Percentiles rank a stretch among this genome's conserved stretches.
These are phyloP conservation scores for Fusarium burgessii DNA, from an alignment of 2,329 filamentous ascomycete species.

Conservation along the genomic window DNA sequence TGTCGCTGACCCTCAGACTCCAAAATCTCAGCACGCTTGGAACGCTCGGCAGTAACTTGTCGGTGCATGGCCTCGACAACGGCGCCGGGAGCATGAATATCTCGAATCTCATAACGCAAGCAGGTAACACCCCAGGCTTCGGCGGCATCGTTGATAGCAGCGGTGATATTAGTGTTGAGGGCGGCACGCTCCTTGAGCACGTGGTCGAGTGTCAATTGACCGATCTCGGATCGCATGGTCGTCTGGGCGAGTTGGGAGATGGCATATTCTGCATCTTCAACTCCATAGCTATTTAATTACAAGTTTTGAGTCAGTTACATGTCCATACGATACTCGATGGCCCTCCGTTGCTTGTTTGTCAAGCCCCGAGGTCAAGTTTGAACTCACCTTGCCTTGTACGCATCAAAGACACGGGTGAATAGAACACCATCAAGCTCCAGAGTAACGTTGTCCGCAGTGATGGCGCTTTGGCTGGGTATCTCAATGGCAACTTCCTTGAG, in stretches of 20 bases:
- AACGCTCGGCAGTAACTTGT: constrained; percentile 96
- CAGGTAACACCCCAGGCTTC: constrained; percentile 97
- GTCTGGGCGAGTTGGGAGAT: constrained; percentile 98
- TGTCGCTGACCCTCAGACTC: constrained; percentile 97
- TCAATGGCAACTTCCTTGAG: constrained; percentile 96
- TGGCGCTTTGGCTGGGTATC: constrained; percentile 97
- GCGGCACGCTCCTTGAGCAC: constrained; percentile 97
- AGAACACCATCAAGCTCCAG: constrained; percentile 95
- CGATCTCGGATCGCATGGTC: constrained; percentile 98
- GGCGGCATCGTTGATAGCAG: constrained; percentile 97
- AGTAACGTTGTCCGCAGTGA: constrained; percentile 98
- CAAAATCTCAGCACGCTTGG: constrained; percentile 96
- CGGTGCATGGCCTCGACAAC: constrained; percentile 99
- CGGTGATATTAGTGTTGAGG: constrained; percentile 98
- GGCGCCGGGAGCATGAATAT: constrained; percentile 94
- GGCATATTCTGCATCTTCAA: constrained; percentile 98
- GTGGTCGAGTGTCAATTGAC: constrained; percentile 94
- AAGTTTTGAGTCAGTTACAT: constrained; percentile 14
- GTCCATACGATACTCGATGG: not conserved
- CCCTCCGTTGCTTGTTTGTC: not conserved
- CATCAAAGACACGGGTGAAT: constrained; percentile 96
- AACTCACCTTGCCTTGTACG: constrained; percentile 91
- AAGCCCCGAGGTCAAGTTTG: not conserved
- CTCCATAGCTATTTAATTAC: constrained; percentile 79
- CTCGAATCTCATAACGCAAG: constrained; percentile 95